Evolutionary conservation across 2,329 filamentous ascomycete genomes (phyloP).

Genomic region (Lojkania enalia): DNA sequence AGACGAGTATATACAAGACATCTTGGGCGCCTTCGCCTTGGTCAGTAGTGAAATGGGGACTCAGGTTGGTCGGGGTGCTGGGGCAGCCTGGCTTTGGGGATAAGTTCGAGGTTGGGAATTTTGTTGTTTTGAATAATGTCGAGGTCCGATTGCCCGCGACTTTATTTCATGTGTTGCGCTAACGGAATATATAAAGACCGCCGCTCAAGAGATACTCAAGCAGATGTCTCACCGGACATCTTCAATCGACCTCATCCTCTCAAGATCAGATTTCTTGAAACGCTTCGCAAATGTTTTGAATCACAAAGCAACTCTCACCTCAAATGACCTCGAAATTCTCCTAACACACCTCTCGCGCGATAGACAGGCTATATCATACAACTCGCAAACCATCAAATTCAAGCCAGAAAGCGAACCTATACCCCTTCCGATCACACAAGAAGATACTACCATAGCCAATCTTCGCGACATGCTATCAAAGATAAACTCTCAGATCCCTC

Average conservation of each 20-base stretch:
- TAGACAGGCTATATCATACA: constrained; percentile 73
- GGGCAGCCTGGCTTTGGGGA: constrained; percentile 55
- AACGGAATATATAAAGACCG: constrained; percentile 26
- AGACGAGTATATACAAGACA: constrained; percentile 71
- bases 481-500: constrained; percentile 68
- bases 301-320: constrained; percentile 31
- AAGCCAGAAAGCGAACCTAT: constrained; percentile 48
- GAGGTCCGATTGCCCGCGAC: constrained; percentile 48
- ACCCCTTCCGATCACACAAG: constrained; percentile 66
- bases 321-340: constrained; percentile 74
- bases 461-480: constrained; percentile 72
- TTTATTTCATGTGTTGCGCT: neutral
- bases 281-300: constrained; percentile 37
- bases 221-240: constrained; percentile 40
- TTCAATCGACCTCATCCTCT: constrained; percentile 41
- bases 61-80: constrained; percentile 68
- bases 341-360: constrained; percentile 58
- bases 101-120: constrained; percentile 62
- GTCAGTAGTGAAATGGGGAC: constrained; percentile 73
- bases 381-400: constrained; percentile 79
- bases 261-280: constrained; percentile 38
- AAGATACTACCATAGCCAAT: constrained; percentile 81
- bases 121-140: constrained; percentile 68
- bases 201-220: constrained; percentile 47
- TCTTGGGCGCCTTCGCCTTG: constrained; percentile 72